phyloP scores from a whole-genome alignment of 2,329 filamentous ascomycete genomes.

The Hymenoscyphus linearis region DNA sequence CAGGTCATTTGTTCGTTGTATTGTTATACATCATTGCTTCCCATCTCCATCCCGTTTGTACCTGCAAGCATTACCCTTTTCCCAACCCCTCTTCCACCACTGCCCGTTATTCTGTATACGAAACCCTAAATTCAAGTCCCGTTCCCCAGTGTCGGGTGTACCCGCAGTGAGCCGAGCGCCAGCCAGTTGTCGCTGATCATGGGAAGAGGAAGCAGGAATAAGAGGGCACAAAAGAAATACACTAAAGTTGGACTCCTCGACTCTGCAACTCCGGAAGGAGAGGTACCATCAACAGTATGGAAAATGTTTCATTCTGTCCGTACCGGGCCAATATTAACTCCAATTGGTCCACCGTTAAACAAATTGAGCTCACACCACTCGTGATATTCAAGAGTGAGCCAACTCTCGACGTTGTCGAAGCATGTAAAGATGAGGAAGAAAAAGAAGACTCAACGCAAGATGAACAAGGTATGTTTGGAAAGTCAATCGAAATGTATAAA shows the following conservation, averaged over 20 bases:
- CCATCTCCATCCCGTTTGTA: slow-evolving; percentile 15
- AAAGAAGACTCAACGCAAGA: slow-evolving; percentile 9
- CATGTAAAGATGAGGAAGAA: slow-evolving; percentile 12
- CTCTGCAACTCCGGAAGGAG: slow-evolving; percentile 19
- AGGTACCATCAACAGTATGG: slow-evolving; percentile 26
- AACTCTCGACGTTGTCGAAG: slow-evolving; percentile 20
- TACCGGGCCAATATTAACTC: slow-evolving; percentile 24
- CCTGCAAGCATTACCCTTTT: slow-evolving; percentile 12
- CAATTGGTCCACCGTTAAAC: slow-evolving; percentile 25
- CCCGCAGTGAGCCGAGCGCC: slow-evolving; percentile 28
- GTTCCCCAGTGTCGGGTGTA: slow-evolving; percentile 21
- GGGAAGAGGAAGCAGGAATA: slow-evolving; percentile 20
- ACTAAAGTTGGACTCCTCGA: slow-evolving; percentile 13
- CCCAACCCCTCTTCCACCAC: slow-evolving; percentile 6
- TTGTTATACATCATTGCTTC: slow-evolving; percentile 12
- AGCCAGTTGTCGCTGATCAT: slow-evolving; percentile 18
- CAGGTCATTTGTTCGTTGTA: slow-evolving; percentile 14
- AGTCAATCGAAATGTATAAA: neutral
- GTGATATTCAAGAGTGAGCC: slow-evolving; percentile 20
- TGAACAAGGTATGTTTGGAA: slow-evolving; percentile 10
- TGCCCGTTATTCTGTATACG: slow-evolving; percentile 10
- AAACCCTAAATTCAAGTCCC: slow-evolving; percentile 2
- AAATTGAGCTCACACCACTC: slow-evolving; percentile 18
- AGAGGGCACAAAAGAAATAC: slow-evolving; percentile 22
- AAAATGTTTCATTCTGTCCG: slow-evolving; percentile 30